Percentiles rank a stretch among this genome's conserved stretches.
phyloP scores from a whole-genome alignment of 169 alveolate genomes.

The Eimeria sp. region DNA sequence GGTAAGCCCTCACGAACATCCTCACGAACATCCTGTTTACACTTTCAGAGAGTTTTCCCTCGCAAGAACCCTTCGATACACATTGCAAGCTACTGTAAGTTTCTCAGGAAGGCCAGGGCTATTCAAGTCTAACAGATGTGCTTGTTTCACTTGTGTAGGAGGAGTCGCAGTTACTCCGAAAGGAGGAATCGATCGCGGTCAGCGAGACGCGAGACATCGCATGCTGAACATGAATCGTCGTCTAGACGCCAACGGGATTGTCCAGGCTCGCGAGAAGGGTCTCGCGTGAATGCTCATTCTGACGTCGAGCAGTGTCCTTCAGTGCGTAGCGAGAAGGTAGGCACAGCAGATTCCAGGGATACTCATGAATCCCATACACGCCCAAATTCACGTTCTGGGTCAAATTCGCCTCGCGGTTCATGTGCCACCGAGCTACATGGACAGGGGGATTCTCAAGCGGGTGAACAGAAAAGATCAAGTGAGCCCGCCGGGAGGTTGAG shows the following conservation, averaged over 20 bases:
- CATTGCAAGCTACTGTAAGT: neutral
- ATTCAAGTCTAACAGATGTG: neutral
- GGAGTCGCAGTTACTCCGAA: slow-evolving; percentile 28
- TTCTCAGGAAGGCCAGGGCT: neutral
- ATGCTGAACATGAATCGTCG: slow-evolving; percentile 41
- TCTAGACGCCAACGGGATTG: slow-evolving; percentile 45
- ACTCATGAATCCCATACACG: slow-evolving; percentile 51
- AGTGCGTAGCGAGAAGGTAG: slow-evolving; percentile 50
- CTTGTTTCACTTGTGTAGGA: neutral
- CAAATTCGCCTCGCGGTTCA: slow-evolving; percentile 8
- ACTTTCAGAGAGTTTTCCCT: neutral
- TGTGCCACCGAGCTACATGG: neutral
- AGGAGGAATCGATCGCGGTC: slow-evolving; percentile 46
- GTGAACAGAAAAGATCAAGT: slow-evolving; percentile 27
- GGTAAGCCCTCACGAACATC: slow-evolving; percentile 10
- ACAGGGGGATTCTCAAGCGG: neutral
- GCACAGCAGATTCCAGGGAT: slow-evolving; percentile 31
- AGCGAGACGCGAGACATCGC: slow-evolving; percentile 12
- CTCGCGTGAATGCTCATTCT: slow-evolving; percentile 25
- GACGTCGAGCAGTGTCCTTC: slow-evolving; percentile 22
- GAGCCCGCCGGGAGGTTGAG: slow-evolving; percentile 25
- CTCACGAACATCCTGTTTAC: neutral
- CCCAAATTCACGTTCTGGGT: slow-evolving; percentile 35
- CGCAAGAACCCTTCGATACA: neutral
- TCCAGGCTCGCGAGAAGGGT: slow-evolving; percentile 9